Conservation (phyloP, 179 eudicot species). For the Spinacia oleracea region DNA sequence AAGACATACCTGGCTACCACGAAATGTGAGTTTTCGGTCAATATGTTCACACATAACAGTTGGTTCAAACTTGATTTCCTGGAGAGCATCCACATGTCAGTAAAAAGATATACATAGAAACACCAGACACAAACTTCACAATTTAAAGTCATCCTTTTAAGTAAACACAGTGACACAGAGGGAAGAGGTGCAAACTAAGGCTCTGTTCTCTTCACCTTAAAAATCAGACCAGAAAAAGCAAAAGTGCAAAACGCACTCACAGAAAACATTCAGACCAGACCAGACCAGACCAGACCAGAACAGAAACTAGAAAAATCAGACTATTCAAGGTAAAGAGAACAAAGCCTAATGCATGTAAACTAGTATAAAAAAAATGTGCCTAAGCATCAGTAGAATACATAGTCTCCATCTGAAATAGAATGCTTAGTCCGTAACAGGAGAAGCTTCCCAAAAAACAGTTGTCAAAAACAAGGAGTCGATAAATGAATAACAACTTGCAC, state of each 20-base stretch:
- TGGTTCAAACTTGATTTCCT: slow-evolving; percentile 99
- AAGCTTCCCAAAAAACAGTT: not conserved
- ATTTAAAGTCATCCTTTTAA: not conserved
- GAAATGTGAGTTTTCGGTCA: slow-evolving; percentile 66
- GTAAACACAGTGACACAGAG: not conserved
- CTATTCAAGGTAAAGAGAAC: no score
- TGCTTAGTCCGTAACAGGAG: not conserved
- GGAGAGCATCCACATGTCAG: slow-evolving; percentile 25
- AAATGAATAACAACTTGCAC: not conserved
- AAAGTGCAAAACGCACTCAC: no score
- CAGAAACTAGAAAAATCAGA: no score
- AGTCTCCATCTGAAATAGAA: not conserved
- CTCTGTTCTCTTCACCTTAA: no score
- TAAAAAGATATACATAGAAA: not conserved
- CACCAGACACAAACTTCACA: slow-evolving; percentile 1
- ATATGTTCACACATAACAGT: slow-evolving; percentile 84
- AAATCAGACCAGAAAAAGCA: no score
- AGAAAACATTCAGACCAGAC: no score
- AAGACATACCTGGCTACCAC: slow-evolving; percentile 71
- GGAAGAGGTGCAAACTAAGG: not conserved
- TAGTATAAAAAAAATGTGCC: not conserved
- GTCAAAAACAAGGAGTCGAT: not conserved
- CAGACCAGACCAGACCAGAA: no score
- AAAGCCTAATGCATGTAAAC: not conserved
- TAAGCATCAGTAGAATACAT: not conserved